Evolutionary conservation across 352 stramenopile genomes (phyloP).

Genomic region (Phytophthora pisi): DNA sequence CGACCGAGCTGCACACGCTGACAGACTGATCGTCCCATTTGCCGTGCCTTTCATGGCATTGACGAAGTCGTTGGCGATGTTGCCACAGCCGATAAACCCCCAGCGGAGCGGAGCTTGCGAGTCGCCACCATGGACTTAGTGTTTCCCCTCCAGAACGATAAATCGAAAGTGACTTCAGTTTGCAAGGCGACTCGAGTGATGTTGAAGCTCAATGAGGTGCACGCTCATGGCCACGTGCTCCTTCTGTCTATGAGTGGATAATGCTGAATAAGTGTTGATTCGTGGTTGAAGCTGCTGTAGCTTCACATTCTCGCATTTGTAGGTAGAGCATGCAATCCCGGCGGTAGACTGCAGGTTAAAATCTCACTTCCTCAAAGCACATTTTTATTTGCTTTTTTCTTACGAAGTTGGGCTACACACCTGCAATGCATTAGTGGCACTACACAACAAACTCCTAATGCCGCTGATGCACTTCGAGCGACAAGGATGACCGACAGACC

Average conservation of each 20-base stretch:
- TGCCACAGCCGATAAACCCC: slow-evolving; percentile 68
- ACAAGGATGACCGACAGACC: not conserved
- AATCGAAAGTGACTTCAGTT: slow-evolving; percentile 2
- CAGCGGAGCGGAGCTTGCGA: slow-evolving; percentile 47
- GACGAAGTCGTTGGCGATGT: slow-evolving; percentile 64
- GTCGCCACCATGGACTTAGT: slow-evolving; percentile 9
- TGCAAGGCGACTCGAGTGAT: not conserved
- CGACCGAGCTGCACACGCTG: slow-evolving; percentile 55
- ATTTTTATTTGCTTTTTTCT: not conserved
- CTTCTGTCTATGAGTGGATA: not conserved
- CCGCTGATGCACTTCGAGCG: not conserved
- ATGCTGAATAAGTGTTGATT: slow-evolving; percentile 6
- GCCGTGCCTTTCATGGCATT: slow-evolving; percentile 44
- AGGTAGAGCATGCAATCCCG: not conserved
- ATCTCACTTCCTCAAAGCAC: not conserved
- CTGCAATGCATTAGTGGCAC: not conserved
- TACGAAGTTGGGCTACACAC: not conserved
- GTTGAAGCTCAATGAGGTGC: not conserved
- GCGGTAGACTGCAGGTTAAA: too few species aligned
- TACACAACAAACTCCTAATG: not conserved
- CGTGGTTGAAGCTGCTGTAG: slow-evolving; percentile 22
- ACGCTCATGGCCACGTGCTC: not conserved
- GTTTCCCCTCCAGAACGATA: not conserved
- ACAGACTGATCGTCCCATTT: slow-evolving; percentile 19
- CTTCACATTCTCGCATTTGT: not conserved